Percentiles rank a stretch among this genome's conserved stretches.
phyloP scores from a whole-genome alignment of 495 filamentous ascomycete species.

The Delitschia confertaspora region DNA sequence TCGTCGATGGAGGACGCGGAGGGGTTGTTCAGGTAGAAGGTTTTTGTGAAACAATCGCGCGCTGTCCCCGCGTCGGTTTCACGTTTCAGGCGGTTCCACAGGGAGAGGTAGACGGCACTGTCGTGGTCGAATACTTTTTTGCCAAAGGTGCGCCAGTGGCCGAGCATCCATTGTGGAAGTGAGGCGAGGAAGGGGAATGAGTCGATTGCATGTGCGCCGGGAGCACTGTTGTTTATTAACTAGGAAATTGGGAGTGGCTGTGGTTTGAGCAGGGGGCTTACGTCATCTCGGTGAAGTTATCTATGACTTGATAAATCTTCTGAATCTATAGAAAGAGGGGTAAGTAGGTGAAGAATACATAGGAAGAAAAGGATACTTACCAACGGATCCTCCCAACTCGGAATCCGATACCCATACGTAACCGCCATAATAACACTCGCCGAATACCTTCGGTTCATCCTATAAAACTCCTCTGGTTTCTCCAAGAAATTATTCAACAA shows the following conservation, averaged over 20 bases:
- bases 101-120: slow-evolving; percentile 19
- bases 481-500: slow-evolving; percentile 29
- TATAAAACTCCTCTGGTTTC: slow-evolving; percentile 25
- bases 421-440: slow-evolving; percentile 29
- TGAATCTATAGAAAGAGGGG: too few species aligned
- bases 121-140: slow-evolving; percentile 22
- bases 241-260: too few species aligned
- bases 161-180: slow-evolving; percentile 24
- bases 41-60: slow-evolving; percentile 22
- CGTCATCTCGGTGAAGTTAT: slow-evolving; percentile 25
- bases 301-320: slow-evolving; percentile 24
- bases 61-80: slow-evolving; percentile 22
- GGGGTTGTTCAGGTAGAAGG: slow-evolving; percentile 26
- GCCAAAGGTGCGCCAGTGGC: slow-evolving; percentile 25
- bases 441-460: slow-evolving; percentile 26
- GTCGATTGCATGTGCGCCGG: slow-evolving; percentile 26
- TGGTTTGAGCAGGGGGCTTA: not conserved
- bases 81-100: slow-evolving; percentile 23
- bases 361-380: too few species aligned
- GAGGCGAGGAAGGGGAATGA: slow-evolving; percentile 19
- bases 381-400: slow-evolving; percentile 20
- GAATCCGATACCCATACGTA: slow-evolving; percentile 27
- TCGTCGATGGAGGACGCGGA: slow-evolving; percentile 28
- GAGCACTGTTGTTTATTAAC: slow-evolving; percentile 7
- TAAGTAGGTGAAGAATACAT: too few species aligned